Percentiles rank a stretch among this genome's conserved stretches.
phyloP scores from a whole-genome alignment of 2,329 filamentous ascomycete genomes.

The Neofusicoccum ribis region DNA sequence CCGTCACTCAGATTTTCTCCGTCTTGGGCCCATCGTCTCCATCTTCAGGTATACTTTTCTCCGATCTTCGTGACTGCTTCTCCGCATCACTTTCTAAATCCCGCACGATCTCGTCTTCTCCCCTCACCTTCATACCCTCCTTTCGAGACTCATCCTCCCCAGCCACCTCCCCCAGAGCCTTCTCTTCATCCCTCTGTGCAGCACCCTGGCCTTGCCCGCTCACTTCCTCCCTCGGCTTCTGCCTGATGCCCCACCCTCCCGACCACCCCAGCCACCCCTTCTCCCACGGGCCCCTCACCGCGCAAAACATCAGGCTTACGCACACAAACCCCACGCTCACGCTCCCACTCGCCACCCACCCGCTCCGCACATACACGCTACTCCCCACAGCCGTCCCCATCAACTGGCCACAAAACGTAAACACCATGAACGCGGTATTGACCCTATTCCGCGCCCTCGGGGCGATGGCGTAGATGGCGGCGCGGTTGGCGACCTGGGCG shows the following conservation, averaged over 20 bases:
- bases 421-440: constrained; percentile 81
- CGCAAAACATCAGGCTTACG: constrained; percentile 48
- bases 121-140: constrained; percentile 22
- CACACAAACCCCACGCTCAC: constrained; percentile 57
- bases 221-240: constrained; percentile 41
- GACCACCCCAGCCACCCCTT: constrained; percentile 61
- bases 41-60: constrained; percentile 17
- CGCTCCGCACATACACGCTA: constrained; percentile 26
- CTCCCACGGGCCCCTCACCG: constrained; percentile 57
- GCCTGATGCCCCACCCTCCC: constrained; percentile 56
- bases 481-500: constrained; percentile 71
- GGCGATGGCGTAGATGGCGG: constrained; percentile 65
- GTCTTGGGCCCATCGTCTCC: constrained; percentile 8
- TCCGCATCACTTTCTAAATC: constrained; percentile 8
- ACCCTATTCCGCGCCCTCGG: constrained; percentile 71
- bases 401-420: constrained; percentile 72
- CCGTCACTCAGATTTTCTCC: not conserved
- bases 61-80: constrained; percentile 10
- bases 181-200: constrained; percentile 21
- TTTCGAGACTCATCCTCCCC: constrained; percentile 23
- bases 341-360: constrained; percentile 46
- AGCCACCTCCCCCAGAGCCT: constrained; percentile 27
- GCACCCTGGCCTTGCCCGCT: constrained; percentile 14
- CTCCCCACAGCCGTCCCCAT: constrained; percentile 61
- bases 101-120: not conserved